Evolutionary conservation across 2,329 filamentous ascomycete species (phyloP).

Genomic region (Lachnellula suecica): DNA sequence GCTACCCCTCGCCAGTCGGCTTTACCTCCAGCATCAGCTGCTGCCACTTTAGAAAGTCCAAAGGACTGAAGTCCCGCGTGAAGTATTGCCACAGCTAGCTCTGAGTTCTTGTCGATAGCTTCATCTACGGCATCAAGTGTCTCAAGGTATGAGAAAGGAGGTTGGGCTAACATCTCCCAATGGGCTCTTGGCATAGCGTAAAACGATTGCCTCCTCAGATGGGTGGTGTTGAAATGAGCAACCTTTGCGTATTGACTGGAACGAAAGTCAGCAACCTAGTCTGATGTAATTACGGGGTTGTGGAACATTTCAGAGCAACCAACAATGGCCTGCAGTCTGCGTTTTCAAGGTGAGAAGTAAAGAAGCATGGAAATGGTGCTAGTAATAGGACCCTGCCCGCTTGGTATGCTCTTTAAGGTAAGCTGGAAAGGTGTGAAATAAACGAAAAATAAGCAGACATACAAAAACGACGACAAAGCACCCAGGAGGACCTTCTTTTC

Average conservation of each 20-base stretch:
- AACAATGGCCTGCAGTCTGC: too few species aligned
- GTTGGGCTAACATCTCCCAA: constrained; percentile 76
- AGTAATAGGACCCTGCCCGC: too few species aligned
- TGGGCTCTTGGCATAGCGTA: constrained; percentile 85
- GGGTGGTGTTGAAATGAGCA: constrained; percentile 87
- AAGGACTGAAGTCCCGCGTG: constrained; percentile 68
- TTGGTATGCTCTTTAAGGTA: too few species aligned
- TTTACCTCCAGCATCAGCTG: constrained; percentile 10
- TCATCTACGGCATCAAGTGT: constrained; percentile 78
- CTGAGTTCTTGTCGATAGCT: constrained; percentile 85
- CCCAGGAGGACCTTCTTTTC: constrained; percentile 79
- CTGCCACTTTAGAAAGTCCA: constrained; percentile 35
- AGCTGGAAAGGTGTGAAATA: too few species aligned
- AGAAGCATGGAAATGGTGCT: too few species aligned
- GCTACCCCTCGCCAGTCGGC: constrained; percentile 68
- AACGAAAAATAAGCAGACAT: constrained; percentile 38
- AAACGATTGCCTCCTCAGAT: constrained; percentile 86
- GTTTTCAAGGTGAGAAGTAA: too few species aligned
- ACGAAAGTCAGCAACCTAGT: not conserved
- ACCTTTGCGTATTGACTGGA: constrained; percentile 78
- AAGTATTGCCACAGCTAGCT: constrained; percentile 78
- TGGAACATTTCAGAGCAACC: too few species aligned
- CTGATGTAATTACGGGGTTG: too few species aligned
- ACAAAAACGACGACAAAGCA: constrained; percentile 88
- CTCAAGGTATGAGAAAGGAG: constrained; percentile 81